Evolutionary conservation across 2,329 filamentous ascomycete species (phyloP).

Genomic region (Curvularia spicifera): DNA sequence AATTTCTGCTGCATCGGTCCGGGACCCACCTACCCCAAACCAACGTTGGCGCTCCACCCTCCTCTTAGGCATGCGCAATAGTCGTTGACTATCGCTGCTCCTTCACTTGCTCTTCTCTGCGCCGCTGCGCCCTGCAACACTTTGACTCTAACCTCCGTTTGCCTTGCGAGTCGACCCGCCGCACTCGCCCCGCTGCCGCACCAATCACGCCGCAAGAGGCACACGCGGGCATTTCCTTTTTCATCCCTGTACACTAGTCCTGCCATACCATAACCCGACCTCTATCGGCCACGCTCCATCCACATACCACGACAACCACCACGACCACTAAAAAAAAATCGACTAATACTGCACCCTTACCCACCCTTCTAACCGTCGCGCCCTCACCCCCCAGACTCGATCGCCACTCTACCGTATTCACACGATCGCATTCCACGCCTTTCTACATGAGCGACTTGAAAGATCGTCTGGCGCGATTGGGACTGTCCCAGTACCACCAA

Average conservation of each 20-base stretch:
- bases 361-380: conserved; percentile 35
- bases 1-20: conserved; percentile 33
- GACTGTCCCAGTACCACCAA: conserved; percentile 77
- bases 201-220: conserved; percentile 34
- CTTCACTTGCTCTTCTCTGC: conserved; percentile 48
- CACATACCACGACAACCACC: conserved; percentile 1
- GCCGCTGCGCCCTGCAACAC: conserved; percentile 49
- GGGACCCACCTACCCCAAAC: conserved; percentile 35
- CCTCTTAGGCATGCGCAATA: conserved; percentile 41
- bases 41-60: conserved; percentile 25
- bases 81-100: conserved; percentile 21
- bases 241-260: conserved; percentile 36
- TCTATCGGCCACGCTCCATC: conserved; percentile 12
- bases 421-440: conserved; percentile 14
- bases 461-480: conserved; percentile 74
- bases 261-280: conserved; percentile 19
- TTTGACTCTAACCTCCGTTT: conserved; percentile 44
- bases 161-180: conserved; percentile 36
- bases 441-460: conserved; percentile 69
- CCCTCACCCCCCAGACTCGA: conserved; percentile 1
- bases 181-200: conserved; percentile 26
- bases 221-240: conserved; percentile 40
- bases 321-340: conserved; percentile 25
- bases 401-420: conserved; percentile 17
- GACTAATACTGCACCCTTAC: conserved; percentile 56